phyloP scores from a whole-genome alignment of 129 eudicot genomes.

The Saussurea involucrata region DNA sequence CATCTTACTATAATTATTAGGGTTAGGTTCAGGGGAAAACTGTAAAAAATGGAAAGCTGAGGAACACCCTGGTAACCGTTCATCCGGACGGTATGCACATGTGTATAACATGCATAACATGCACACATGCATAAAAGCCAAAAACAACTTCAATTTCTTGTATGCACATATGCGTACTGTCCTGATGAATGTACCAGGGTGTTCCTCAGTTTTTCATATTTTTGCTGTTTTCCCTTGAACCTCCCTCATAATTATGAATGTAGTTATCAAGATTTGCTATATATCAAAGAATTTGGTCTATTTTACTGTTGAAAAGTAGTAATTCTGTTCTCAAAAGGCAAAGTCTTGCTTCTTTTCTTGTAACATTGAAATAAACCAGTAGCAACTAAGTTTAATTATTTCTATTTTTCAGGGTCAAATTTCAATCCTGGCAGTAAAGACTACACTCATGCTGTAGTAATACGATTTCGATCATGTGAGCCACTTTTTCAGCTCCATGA shows the following conservation, averaged over 20 bases:
- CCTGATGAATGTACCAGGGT: too few relatives aligned
- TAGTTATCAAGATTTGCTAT: not conserved
- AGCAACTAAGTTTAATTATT: not conserved
- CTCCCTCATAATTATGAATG: not conserved
- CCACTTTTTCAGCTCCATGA: slow-evolving; percentile 3
- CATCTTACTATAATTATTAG: not conserved
- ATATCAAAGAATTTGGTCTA: not conserved
- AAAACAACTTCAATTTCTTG: too few relatives aligned
- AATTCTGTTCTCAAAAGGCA: not conserved
- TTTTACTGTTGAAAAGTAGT: not conserved
- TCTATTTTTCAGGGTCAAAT: slow-evolving; percentile 52
- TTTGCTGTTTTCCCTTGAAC: too few relatives aligned
- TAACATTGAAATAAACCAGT: not conserved
- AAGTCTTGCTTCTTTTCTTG: not conserved
- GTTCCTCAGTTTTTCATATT: too few relatives aligned
- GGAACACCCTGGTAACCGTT: too few relatives aligned
- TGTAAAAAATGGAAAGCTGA: too few relatives aligned
- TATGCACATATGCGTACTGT: too few relatives aligned
- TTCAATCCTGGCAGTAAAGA: slow-evolving; percentile 46
- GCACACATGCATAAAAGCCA: too few relatives aligned
- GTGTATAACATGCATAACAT: too few relatives aligned
- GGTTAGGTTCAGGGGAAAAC: too few relatives aligned
- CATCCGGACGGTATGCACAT: too few relatives aligned
- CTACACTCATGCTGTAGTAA: slow-evolving; percentile 71
- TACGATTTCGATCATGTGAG: slow-evolving; percentile 91